These are phyloP conservation scores for Isatis tinctoria DNA, from an alignment of 345 rosid species.

Conservation along the genomic window DNA sequence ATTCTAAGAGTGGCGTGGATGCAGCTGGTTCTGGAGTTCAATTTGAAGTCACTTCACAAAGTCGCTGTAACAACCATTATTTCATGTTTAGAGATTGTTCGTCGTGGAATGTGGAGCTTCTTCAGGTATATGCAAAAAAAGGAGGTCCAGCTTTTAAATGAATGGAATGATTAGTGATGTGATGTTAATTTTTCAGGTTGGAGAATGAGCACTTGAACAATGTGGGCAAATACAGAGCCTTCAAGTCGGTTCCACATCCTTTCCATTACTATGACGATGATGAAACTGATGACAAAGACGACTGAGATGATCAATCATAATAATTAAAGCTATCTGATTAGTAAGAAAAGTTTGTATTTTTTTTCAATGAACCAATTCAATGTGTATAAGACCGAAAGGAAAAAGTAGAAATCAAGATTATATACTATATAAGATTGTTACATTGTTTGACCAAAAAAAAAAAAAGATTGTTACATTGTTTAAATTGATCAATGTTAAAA, in stretches of 20 bases:
- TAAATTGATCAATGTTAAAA: neutral
- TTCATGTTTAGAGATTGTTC: conserved; percentile 60
- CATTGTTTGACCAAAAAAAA: no score
- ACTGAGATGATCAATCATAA: neutral
- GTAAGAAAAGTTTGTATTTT: neutral
- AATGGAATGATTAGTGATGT: neutral
- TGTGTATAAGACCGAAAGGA: neutral
- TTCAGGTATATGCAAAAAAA: conserved; percentile 45
- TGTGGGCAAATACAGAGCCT: conserved; percentile 35
- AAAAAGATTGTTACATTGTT: no score
- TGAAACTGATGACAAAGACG: conserved; percentile 26
- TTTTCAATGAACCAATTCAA: neutral
- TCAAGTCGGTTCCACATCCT: conserved; percentile 40
- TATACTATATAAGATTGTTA: neutral
- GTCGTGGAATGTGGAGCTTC: conserved; percentile 76
- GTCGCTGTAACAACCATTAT: conserved; percentile 40
- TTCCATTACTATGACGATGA: conserved; percentile 34
- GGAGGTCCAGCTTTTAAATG: neutral
- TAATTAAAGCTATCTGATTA: no score
- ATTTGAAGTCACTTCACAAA: conserved; percentile 39
- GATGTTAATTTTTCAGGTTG: conserved; percentile 15
- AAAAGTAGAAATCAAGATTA: neutral
- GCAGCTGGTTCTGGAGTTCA: conserved; percentile 60
- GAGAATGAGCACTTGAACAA: conserved; percentile 40
- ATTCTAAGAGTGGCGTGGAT: conserved; percentile 62